Percentiles rank a stretch among this genome's conserved stretches.
phyloP scores from a whole-genome alignment of 2,329 filamentous ascomycete species.

The Penicillium sp. region DNA sequence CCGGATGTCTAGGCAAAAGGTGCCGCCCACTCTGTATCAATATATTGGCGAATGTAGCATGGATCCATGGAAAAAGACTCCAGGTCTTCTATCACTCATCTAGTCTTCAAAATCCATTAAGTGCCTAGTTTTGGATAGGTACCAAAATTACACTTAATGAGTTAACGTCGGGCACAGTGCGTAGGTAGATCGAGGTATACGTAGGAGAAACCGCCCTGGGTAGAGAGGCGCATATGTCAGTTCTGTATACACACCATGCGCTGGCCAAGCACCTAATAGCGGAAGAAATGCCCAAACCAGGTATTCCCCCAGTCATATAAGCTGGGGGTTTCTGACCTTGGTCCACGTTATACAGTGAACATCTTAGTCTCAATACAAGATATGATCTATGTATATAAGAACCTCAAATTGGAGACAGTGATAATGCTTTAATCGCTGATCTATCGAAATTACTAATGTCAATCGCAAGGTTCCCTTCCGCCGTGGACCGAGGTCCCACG shows the following conservation, averaged over 20 bases:
- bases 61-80: no score
- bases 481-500: constrained; percentile 18
- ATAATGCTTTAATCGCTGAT: background rate
- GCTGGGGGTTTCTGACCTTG: no score
- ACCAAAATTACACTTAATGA: no score
- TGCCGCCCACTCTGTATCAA: no score
- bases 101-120: no score
- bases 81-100: no score
- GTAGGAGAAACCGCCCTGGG: constrained; percentile 92
- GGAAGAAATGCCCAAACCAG: no score
- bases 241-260: background rate
- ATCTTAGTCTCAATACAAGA: background rate
- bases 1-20: no score
- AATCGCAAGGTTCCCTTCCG: background rate
- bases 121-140: no score
- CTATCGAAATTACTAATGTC: constrained; percentile 9
- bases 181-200: constrained; percentile 72
- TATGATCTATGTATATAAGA: background rate
- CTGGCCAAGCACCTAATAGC: no score
- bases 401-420: constrained; percentile 14
- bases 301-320: background rate
- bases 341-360: background rate
- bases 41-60: no score
- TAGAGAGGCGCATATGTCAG: constrained; percentile 12
- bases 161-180: no score